Evolutionary conservation across 495 filamentous ascomycete species (phyloP).

Genomic region (Xanthoparmelia taractica): DNA sequence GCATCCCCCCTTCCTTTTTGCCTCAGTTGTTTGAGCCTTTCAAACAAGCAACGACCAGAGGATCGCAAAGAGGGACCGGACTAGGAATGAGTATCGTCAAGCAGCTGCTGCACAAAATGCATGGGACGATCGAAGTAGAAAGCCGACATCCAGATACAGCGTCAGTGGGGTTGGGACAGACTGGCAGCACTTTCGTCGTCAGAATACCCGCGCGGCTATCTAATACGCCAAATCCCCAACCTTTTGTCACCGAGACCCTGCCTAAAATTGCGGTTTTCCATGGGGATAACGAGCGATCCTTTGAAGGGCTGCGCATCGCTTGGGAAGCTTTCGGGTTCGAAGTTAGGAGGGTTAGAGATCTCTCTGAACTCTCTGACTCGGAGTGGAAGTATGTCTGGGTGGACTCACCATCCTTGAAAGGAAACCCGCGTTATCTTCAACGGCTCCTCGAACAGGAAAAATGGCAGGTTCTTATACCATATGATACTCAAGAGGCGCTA

Average conservation of each 20-base stretch:
- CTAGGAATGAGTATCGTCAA: slow-evolving; percentile 63
- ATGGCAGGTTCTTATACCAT: slow-evolving; percentile 26
- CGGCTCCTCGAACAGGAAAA: slow-evolving; percentile 20
- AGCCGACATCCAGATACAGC: slow-evolving; percentile 36
- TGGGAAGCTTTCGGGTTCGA: slow-evolving; percentile 27
- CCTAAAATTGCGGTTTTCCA: slow-evolving; percentile 25
- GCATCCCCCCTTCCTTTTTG: slow-evolving; percentile 64
- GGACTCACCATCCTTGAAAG: slow-evolving; percentile 21
- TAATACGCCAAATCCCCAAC: neutral
- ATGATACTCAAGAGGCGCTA: slow-evolving; percentile 22
- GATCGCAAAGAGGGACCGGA: slow-evolving; percentile 52
- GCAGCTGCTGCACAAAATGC: slow-evolving; percentile 54
- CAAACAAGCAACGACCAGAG: slow-evolving; percentile 58
- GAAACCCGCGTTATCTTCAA: slow-evolving; percentile 15
- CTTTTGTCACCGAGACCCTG: neutral
- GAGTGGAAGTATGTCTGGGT: slow-evolving; percentile 28
- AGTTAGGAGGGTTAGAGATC: slow-evolving; percentile 9
- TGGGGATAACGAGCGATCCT: slow-evolving; percentile 15
- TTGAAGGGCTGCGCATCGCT: slow-evolving; percentile 21
- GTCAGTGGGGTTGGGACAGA: slow-evolving; percentile 18
- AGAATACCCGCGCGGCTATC: slow-evolving; percentile 22
- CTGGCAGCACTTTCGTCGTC: slow-evolving; percentile 25
- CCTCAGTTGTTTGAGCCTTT: slow-evolving; percentile 63
- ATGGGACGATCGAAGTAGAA: slow-evolving; percentile 51
- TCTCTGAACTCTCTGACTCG: slow-evolving; percentile 16